Conservation (phyloP, 139 green algal genomes). For the Asterochloris erici region DNA sequence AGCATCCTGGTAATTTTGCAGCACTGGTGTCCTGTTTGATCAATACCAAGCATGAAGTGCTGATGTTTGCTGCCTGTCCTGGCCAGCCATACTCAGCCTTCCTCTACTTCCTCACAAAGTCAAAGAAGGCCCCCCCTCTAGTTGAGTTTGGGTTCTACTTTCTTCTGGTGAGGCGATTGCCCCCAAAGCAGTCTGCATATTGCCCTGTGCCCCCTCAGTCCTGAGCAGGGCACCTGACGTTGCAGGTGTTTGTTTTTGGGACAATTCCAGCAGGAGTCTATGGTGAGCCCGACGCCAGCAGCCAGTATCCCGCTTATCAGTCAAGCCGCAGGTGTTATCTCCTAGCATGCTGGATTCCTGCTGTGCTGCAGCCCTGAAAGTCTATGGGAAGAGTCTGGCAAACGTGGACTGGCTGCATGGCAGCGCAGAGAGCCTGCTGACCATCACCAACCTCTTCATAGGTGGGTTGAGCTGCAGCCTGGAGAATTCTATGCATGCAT, state of each 20-base stretch:
- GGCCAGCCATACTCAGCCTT: conserved; percentile 94
- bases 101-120: conserved; percentile 78
- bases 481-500: neutral
- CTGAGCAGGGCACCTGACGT: too few relatives aligned
- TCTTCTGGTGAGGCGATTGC: conserved; percentile 54
- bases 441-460: conserved; percentile 95
- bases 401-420: conserved; percentile 98
- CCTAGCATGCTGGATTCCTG: neutral
- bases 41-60: conserved; percentile 45
- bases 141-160: conserved; percentile 94
- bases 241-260: conserved; percentile 82
- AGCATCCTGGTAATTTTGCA: conserved; percentile 40
- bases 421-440: conserved; percentile 90
- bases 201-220: too few relatives aligned
- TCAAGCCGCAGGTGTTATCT: too few relatives aligned
- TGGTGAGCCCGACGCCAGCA: neutral
- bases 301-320: neutral
- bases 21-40: neutral
- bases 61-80: conserved; percentile 76
- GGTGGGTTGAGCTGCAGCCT: conserved; percentile 29
- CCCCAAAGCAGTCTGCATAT: too few relatives aligned
- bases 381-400: conserved; percentile 79
- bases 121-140: conserved; percentile 52
- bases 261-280: conserved; percentile 90
- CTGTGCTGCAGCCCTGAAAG: conserved; percentile 74